Conservation (phyloP, 352 stramenopile species). For the Phytophthora kernoviae region DNA sequence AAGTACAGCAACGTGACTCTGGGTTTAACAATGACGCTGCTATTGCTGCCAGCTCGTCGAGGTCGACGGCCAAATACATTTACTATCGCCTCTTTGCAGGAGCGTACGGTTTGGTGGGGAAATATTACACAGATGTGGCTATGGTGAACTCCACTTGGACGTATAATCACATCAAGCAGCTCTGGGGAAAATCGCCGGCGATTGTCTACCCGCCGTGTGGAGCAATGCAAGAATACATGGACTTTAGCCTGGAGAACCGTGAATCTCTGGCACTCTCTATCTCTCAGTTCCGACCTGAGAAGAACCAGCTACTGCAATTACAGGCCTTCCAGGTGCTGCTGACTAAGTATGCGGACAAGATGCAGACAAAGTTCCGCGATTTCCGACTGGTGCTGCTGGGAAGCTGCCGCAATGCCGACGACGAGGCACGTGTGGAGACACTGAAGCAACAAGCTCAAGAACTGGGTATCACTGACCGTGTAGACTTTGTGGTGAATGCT, state of each 20-base stretch:
- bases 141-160: slow-evolving; percentile 99
- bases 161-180: slow-evolving; percentile 91
- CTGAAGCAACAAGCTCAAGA: slow-evolving; percentile 81
- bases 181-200: slow-evolving; percentile 87
- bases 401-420: slow-evolving; percentile 94
- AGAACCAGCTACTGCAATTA: slow-evolving; percentile 98
- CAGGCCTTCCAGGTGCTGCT: slow-evolving; percentile 80
- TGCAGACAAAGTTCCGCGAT: slow-evolving; percentile 46
- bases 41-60: slow-evolving; percentile 78
- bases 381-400: slow-evolving; percentile 96
- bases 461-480: slow-evolving; percentile 75
- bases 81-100: slow-evolving; percentile 96
- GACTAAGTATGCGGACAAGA: slow-evolving; percentile 48
- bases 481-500: slow-evolving; percentile 96
- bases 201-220: slow-evolving; percentile 97
- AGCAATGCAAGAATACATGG: slow-evolving; percentile 79
- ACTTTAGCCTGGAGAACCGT: slow-evolving; percentile 59
- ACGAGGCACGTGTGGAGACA: slow-evolving; percentile 89
- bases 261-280: slow-evolving; percentile 93
- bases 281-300: slow-evolving; percentile 99
- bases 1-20: slow-evolving; percentile 90
- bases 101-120: slow-evolving; percentile 91
- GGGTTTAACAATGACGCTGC: slow-evolving; percentile 94
- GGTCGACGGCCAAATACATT: slow-evolving; percentile 93
- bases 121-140: slow-evolving; percentile 83